Conservation (phyloP, 805 yeast species). For the Sugiyamaella chiloensis region DNA sequence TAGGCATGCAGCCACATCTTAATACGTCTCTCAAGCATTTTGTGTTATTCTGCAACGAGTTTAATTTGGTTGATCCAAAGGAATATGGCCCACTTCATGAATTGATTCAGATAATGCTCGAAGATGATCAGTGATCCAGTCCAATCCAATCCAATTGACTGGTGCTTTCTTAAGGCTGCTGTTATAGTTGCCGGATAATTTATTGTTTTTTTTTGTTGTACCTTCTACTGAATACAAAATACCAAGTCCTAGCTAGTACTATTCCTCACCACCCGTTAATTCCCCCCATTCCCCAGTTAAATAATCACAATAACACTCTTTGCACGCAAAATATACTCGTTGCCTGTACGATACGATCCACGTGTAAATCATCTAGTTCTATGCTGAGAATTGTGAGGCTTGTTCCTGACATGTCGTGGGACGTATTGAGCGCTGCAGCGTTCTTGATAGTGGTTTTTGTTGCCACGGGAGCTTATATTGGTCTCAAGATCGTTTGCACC, state of each 20-base stretch:
- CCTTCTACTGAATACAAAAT: too few species aligned
- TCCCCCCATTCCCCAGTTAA: too few species aligned
- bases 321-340: too few species aligned
- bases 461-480: slow-evolving; percentile 10
- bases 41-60: slow-evolving; percentile 81
- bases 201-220: too few species aligned
- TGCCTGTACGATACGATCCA: too few species aligned
- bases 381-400: slow-evolving; percentile 3
- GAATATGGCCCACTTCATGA: slow-evolving; percentile 94
- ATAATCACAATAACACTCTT: too few species aligned
- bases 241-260: too few species aligned
- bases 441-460: slow-evolving; percentile 8
- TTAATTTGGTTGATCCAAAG: slow-evolving; percentile 66
- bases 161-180: too few species aligned
- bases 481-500: slow-evolving; percentile 6
- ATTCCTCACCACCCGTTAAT: too few species aligned
- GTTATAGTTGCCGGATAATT: too few species aligned
- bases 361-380: too few species aligned
- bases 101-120: slow-evolving; percentile 66
- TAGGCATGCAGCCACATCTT: slow-evolving; percentile 87
- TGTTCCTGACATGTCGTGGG: slow-evolving; percentile 5
- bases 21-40: slow-evolving; percentile 95
- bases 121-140: slow-evolving; percentile 31
- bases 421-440: slow-evolving; percentile 11
- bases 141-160: too few species aligned